Evolutionary conservation across 2,329 filamentous ascomycete species (phyloP), one percentile per base, ranked within the genome.

Genomic region (Alternaria incomplexa): DNA sequence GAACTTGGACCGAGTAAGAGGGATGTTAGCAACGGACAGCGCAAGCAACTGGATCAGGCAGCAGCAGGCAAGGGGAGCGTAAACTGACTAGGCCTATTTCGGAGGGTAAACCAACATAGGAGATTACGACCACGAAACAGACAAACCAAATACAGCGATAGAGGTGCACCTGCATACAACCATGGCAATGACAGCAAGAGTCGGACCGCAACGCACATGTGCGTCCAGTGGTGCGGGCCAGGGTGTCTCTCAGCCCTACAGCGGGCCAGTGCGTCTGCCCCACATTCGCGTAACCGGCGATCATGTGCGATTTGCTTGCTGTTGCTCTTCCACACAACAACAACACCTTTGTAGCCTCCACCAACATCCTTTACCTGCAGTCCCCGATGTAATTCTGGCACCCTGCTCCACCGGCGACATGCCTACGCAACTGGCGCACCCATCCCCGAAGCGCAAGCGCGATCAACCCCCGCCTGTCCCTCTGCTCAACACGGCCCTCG

Each of bases 401-500:
- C 59, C 53, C 61, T 55, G 6, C 4, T 23, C 48, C 46, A 66
- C 51, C 61, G 66, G 67, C 71, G 73, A 68, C 57, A 79, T 79
- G 77, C 75, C 76, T 56, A 77, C 74, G 56, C 73, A 75, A 61
- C 69, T 78, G 56, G 74, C 72, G 60, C 64, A 77, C 56, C 74
- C 77, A 20, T 79, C 77, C 36, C 77, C 78, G n/a, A 79, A 79
- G 69, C 77, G 77, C 61, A 80, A 80, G 71, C 77, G 78, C 63
- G 75, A 79, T 50, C 73, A 74, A 32, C 66, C 69, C 40, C 71
- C 75, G 62, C 69, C 66, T 40, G 57, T 73, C 40, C 73, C 76
- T 13, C 66, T 76, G 43, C 70, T 78, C 40, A 78, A 77, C 70
- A 79, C 77, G 45, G 69, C 77, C 11, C 68, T 76, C 48, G 68